Conservation (phyloP, 2,329 filamentous ascomycete species). For the Alternaria triticina region DNA sequence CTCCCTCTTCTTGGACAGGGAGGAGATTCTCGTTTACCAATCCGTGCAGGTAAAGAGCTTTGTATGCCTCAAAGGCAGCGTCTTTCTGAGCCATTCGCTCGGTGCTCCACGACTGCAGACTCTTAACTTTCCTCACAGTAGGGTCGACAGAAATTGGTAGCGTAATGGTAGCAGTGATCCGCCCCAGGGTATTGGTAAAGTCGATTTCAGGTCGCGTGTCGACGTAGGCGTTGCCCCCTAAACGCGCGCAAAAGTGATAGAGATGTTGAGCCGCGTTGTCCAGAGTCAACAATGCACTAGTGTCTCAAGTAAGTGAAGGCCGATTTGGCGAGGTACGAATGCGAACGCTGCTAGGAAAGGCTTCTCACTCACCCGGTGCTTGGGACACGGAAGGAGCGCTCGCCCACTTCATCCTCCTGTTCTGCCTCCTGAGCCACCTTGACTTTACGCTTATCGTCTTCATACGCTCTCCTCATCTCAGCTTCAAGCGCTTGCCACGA, state of each 20-base stretch:
- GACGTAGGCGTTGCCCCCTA: conserved; percentile 65
- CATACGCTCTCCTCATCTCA: conserved; percentile 74
- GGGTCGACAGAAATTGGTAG: conserved; percentile 75
- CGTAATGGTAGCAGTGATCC: conserved; percentile 65
- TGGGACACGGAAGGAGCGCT: conserved; percentile 26
- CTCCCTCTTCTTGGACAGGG: conserved; percentile 57
- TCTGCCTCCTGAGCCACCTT: conserved; percentile 54
- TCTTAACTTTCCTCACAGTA: conserved; percentile 61
- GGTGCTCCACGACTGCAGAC: conserved; percentile 67
- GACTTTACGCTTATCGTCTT: conserved; percentile 65
- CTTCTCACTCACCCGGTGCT: conserved; percentile 35
- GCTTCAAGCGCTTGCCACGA: conserved; percentile 73
- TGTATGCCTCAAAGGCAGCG: conserved; percentile 81
- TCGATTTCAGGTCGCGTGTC: conserved; percentile 73
- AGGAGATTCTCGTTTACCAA: conserved; percentile 80
- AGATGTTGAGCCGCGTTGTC: conserved; percentile 78
- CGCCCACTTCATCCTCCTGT: conserved; percentile 56
- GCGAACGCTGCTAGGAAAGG: background rate
- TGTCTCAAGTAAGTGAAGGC: background rate
- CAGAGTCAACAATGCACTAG: conserved; percentile 71
- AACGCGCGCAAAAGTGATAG: conserved; percentile 76
- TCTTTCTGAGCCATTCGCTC: conserved; percentile 79
- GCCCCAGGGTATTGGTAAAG: conserved; percentile 49
- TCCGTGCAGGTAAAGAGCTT: conserved; percentile 70
- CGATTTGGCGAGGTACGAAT: background rate